A percentile compares a stretch with the other conserved stretches of the same genome.
phyloP scores from a whole-genome alignment of 371 early-diverging fungal genomes.

The Actinomucor elegans region DNA sequence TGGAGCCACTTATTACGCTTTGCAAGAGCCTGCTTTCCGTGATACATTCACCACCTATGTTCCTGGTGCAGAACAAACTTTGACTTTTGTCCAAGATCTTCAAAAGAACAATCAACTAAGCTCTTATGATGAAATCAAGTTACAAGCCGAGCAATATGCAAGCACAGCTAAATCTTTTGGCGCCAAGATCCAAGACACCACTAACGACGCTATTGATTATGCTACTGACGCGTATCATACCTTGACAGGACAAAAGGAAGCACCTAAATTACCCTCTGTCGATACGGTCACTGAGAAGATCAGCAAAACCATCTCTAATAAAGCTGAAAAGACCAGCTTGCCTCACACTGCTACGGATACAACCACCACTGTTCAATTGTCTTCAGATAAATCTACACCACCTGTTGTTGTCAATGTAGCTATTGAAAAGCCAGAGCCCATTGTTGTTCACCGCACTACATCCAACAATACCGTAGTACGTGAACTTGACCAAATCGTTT shows the following conservation, averaged over 20 bases:
- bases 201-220: conserved; percentile 21
- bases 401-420: conserved; percentile 19
- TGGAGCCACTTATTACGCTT: conserved; percentile 42
- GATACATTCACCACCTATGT: conserved; percentile 44
- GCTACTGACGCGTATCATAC: conserved; percentile 23
- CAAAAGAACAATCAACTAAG: conserved; percentile 14
- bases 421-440: conserved; percentile 27
- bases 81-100: conserved; percentile 19
- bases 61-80: conserved; percentile 11
- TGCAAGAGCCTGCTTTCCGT: conserved; percentile 45
- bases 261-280: background rate
- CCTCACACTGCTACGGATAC: conserved; percentile 6
- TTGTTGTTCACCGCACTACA: conserved; percentile 11
- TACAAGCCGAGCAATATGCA: conserved; percentile 20
- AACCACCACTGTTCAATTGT: conserved; percentile 6
- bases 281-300: background rate
- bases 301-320: too few relatives aligned
- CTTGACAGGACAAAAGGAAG: conserved; percentile 26
- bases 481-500: conserved; percentile 25
- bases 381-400: conserved; percentile 10
- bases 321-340: too few relatives aligned
- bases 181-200: conserved; percentile 20
- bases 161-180: conserved; percentile 12
- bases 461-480: conserved; percentile 20
- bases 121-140: conserved; percentile 1